phyloP scores from a whole-genome alignment of 306 rosid genomes.

The Prunus padus region DNA sequence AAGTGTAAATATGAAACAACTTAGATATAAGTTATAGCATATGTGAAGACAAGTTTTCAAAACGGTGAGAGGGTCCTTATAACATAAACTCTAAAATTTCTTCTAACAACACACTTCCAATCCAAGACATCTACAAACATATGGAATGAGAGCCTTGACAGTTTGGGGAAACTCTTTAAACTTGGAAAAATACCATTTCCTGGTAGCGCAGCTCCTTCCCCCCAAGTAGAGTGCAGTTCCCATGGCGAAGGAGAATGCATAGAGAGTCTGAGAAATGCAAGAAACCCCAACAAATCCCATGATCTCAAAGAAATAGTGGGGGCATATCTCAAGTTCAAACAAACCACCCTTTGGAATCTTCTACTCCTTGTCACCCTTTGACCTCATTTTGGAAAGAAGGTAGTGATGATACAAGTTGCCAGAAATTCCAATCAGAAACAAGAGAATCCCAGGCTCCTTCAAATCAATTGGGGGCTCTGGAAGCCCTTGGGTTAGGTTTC shows the following conservation, averaged over 20 bases:
- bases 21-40: no score
- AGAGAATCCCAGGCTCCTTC: slow-evolving; percentile 39
- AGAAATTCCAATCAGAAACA: slow-evolving; percentile 55
- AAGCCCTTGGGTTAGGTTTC: slow-evolving; percentile 43
- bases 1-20: no score
- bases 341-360: slow-evolving; percentile 83
- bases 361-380: slow-evolving; percentile 56
- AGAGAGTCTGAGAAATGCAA: slow-evolving; percentile 60
- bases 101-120: no score
- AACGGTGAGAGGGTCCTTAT: no score
- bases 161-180: slow-evolving; percentile 64
- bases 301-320: slow-evolving; percentile 81
- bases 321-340: slow-evolving; percentile 65
- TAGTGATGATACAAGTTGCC: slow-evolving; percentile 90
- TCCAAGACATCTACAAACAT: slow-evolving; percentile 34
- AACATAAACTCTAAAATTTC: no score
- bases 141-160: slow-evolving; percentile 73
- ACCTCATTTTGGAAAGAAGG: slow-evolving; percentile 59
- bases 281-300: slow-evolving; percentile 53
- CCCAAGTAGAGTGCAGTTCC: slow-evolving; percentile 54
- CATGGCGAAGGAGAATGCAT: slow-evolving; percentile 39
- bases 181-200: slow-evolving; percentile 71
- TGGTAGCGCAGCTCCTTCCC: slow-evolving; percentile 76
- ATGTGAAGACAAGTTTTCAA: no score
- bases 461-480: slow-evolving; percentile 57